Evolutionary conservation across 208 protist genomes (phyloP), one percentile per base, ranked within the genome.

Genomic region (Trypanosoma boissoni): DNA sequence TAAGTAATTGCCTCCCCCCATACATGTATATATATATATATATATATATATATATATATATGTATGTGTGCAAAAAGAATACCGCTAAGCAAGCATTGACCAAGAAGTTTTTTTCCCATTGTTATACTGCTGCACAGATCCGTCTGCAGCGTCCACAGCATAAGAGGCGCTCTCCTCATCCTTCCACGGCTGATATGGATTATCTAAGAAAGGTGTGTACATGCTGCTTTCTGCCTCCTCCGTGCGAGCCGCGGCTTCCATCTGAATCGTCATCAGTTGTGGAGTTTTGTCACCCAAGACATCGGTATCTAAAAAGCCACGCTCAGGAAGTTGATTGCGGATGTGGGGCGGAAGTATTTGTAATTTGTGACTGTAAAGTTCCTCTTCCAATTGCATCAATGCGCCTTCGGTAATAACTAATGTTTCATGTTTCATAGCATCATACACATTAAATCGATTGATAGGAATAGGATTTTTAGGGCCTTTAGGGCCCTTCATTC

Each of bases 391-490:
- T 70, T 96, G 90, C 71, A 86, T 70, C 16, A 96, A 58, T 18
- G 90, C 90, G 7, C 90, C 90, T 50, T 96, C 86, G 1, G 90
- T 96, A 48, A 96, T 81, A 44, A 96, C 83, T n/a, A 96, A 68
- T 7, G 57, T 76, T 68, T 92, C 65, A 56, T 96, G 90, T 18
- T 69, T 78, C 39, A 96, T 77, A 1, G 82, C 83, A 62, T 96
- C 90, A 62, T 80, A 96, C 8, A 73, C 90, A 72, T 96, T 96
- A 61, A 96, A 94, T 28, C 90, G 86, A 64, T 96, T 96, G 41
- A 94, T 80, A 1, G 90, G 86, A 52, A 96, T 92, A 32, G 90
- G 90, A 57, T 96, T 96, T 58, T 96, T 96, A 24, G 80, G 84
- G 5, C 90, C 90, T 54, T 96, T 96, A 10, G 90, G 90, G 0